Conservation (phyloP, 352 stramenopile species). For the Globisporangium yorkense region DNA sequence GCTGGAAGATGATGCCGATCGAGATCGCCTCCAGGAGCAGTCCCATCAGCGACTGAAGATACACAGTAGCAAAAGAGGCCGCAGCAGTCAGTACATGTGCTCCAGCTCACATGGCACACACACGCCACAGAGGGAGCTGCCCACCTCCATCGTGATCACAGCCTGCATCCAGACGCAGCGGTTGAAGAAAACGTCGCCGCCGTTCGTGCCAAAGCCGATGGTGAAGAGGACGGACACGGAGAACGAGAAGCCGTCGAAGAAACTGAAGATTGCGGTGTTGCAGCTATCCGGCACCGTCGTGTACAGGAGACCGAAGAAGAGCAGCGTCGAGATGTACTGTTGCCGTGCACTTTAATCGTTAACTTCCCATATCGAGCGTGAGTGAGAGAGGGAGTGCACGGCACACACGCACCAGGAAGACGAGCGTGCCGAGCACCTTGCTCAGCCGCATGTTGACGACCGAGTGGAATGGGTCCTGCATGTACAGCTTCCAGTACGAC, state of each 20-base stretch:
- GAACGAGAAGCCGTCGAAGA: conserved; percentile 78
- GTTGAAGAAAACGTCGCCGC: conserved; percentile 86
- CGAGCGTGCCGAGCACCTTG: conserved; percentile 57
- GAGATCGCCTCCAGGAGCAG: conserved; percentile 91
- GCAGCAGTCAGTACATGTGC: not conserved
- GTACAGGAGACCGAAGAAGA: conserved; percentile 73
- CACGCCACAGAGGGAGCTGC: not conserved
- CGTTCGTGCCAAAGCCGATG: conserved; percentile 76
- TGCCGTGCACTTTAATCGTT: too few relatives aligned
- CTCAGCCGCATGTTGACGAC: conserved; percentile 77
- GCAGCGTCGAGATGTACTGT: conserved; percentile 65
- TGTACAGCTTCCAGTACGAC: conserved; percentile 80
- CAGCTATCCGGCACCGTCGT: conserved; percentile 54
- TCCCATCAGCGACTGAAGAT: conserved; percentile 79
- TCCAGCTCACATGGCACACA: not conserved
- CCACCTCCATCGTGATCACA: conserved; percentile 75
- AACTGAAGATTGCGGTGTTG: conserved; percentile 58
- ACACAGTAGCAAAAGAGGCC: not conserved
- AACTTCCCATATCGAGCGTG: too few relatives aligned
- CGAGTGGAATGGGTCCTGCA: conserved; percentile 80
- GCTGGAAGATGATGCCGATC: conserved; percentile 94
- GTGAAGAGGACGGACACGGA: conserved; percentile 77
- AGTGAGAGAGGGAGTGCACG: too few relatives aligned
- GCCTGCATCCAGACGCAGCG: conserved; percentile 90
- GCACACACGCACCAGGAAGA: conserved; percentile 22